phyloP scores from a whole-genome alignment of 2,329 filamentous ascomycete genomes.

The Arthrobotrys sinensis region DNA sequence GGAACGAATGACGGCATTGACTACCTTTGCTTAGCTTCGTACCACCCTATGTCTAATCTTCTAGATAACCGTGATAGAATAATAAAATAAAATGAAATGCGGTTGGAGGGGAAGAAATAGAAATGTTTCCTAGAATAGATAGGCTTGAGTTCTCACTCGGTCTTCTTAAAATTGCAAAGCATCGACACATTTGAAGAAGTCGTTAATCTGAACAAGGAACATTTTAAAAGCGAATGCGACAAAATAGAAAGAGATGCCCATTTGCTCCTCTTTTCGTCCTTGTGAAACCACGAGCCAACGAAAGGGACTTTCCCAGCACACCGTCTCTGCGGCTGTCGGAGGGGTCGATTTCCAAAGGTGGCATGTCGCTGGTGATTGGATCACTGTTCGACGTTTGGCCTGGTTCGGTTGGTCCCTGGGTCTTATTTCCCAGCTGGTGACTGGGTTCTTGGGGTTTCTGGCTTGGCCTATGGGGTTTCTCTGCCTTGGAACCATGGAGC shows the following conservation, averaged over 20 bases:
- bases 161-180: constrained; percentile 48
- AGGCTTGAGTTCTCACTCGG: constrained; percentile 40
- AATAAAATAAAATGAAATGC: constrained; percentile 27
- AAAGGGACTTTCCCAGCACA: constrained; percentile 43
- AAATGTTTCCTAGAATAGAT: constrained; percentile 50
- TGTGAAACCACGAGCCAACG: constrained; percentile 57
- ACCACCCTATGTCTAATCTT: constrained; percentile 38
- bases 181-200: constrained; percentile 18
- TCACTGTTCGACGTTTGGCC: constrained; percentile 44
- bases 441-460: constrained; percentile 28
- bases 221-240: constrained; percentile 36
- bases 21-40: constrained; percentile 39
- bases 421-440: constrained; percentile 51
- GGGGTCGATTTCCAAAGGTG: constrained; percentile 45
- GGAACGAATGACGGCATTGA: constrained; percentile 47
- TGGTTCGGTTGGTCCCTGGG: constrained; percentile 40
- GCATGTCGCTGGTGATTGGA: constrained; percentile 60
- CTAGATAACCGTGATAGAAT: constrained; percentile 15
- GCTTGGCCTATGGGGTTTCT: constrained; percentile 48
- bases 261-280: constrained; percentile 43
- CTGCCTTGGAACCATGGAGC: constrained; percentile 42
- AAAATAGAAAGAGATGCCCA: constrained; percentile 21
- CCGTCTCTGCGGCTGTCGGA: constrained; percentile 27
- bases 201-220: background rate
- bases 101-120: constrained; percentile 6